These are phyloP conservation scores for Cercospora zeae-maydis DNA, from an alignment of 2,329 filamentous ascomycete genomes.

Conservation along the genomic window DNA sequence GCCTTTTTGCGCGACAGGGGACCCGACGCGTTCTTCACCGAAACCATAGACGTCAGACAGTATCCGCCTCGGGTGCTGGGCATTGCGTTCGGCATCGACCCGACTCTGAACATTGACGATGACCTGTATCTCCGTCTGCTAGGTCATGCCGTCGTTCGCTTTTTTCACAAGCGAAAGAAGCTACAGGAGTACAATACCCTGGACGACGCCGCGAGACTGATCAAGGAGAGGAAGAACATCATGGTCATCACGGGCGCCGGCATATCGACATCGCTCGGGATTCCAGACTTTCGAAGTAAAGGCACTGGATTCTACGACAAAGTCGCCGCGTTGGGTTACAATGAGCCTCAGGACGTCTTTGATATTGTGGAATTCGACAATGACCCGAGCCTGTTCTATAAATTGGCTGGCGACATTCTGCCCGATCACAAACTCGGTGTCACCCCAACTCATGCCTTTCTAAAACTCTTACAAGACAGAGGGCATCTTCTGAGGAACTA, in stretches of 20 bases:
- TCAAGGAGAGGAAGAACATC: conserved; percentile 74
- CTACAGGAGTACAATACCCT: conserved; percentile 76
- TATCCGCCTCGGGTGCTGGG: conserved; percentile 79
- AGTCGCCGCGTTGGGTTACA: conserved; percentile 67
- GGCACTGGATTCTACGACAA: conserved; percentile 88
- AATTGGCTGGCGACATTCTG: conserved; percentile 83
- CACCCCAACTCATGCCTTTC: conserved; percentile 92
- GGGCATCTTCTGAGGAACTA: conserved; percentile 93
- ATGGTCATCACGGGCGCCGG: conserved; percentile 92
- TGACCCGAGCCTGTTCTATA: conserved; percentile 87
- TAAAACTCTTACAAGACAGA: conserved; percentile 80
- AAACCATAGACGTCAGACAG: conserved; percentile 64
- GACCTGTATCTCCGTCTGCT: conserved; percentile 68
- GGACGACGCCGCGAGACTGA: conserved; percentile 77
- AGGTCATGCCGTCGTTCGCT: conserved; percentile 71
- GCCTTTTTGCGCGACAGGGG: conserved; percentile 64
- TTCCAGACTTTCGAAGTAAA: conserved; percentile 94
- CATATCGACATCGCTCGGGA: conserved; percentile 93
- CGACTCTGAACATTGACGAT: conserved; percentile 65
- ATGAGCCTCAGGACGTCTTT: conserved; percentile 91
- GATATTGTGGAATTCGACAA: conserved; percentile 82
- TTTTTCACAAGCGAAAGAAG: conserved; percentile 78
- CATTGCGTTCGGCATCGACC: conserved; percentile 76
- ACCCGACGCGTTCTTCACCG: conserved; percentile 70
- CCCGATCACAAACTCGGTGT: conserved; percentile 69